Base-by-base conservation (phyloP, 148 eudicot species). In the Polygonum maritimum region DNA sequence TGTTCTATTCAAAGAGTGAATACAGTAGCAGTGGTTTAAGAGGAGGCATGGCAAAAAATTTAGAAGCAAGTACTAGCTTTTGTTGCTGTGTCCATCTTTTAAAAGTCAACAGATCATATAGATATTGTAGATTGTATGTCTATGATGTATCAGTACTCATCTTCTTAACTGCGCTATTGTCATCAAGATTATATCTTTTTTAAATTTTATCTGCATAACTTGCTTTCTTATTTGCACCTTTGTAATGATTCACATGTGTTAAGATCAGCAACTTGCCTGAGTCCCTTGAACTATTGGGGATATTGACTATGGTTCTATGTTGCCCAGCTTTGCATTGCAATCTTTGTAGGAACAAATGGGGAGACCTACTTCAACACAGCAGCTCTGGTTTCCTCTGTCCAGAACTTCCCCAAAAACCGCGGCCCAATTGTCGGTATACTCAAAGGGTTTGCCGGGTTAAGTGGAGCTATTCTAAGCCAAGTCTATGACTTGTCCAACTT, bases 351-450 rank as follows among this genome's bases (percentile, higher is more conserved):
- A 76, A 85, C 88, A 3, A 87, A 87, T 54, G 90, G 90, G 19
- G 90, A 87, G 74, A 87, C 88, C 76, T 87, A 87, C 82, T 87
- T 79, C 80, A 87, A 83, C 75, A 87, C 90, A n/a, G 88, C 85
- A 77, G 86, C 90, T 51, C 82, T 89, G 35, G 92, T 89, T 40
- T 78, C 92, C 19, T 82, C 87, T 57, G 86, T 89, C 16, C 92
- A 85, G 77, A 89, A 89, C 85, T 89, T 89, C 48, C 92, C 90
- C 48, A 84, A 88, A 82, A 82, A 79, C 76, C 87, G 88, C 13
- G 91, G 88, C 74, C 91, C 91, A 7, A 39, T 84, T 19, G 89
- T 89, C 57, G 90, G 92, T 26, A 87, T 88, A 76, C 89, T 88
- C 52, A 86, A 86, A 76, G 92, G 92, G 72, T 88, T 88, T 72